These are phyloP conservation scores for Chaetomiaceae sp. DNA, from an alignment of 2,329 filamentous ascomycete genomes.

Conservation along the genomic window DNA sequence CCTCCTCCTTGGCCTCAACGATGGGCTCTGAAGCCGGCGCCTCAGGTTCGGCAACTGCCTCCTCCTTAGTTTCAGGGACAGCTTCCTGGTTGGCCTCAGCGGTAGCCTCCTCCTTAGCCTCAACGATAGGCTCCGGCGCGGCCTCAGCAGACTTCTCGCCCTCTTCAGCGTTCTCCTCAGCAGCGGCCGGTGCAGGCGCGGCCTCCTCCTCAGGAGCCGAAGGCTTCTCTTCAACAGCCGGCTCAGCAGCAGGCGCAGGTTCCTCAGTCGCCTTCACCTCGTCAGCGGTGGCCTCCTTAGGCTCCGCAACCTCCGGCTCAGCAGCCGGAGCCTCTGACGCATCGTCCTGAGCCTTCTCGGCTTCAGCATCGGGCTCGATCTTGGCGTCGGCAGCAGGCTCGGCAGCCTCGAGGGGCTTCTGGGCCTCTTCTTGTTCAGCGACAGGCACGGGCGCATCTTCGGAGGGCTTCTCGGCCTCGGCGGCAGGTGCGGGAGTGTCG, in stretches of 20 bases:
- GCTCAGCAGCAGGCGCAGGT: neutral
- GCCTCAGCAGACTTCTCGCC: too few species aligned
- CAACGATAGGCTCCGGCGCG: too few species aligned
- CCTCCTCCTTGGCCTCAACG: neutral
- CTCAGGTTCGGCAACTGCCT: too few species aligned
- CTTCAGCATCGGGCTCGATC: neutral
- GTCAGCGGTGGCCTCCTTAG: neutral
- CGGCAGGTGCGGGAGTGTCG: too few species aligned
- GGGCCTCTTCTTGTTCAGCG: neutral
- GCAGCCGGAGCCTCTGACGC: neutral
- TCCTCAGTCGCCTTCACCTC: neutral
- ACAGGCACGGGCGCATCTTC: neutral
- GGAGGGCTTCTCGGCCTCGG: neutral
- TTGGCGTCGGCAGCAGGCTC: neutral
- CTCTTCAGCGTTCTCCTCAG: too few species aligned
- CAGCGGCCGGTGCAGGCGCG: too few species aligned
- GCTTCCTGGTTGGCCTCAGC: too few species aligned
- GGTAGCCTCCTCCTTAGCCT: too few species aligned
- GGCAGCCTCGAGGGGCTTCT: neutral
- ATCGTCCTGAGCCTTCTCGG: neutral
- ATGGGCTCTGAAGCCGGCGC: neutral
- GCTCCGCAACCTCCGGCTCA: neutral
- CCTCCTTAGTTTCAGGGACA: too few species aligned
- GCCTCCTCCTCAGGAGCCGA: too few species aligned
- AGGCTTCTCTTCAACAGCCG: too few species aligned